These are phyloP conservation scores for Rhizoclosmatium globosum DNA, from an alignment of 192 early-diverging fungal species.

Conservation along the genomic window DNA sequence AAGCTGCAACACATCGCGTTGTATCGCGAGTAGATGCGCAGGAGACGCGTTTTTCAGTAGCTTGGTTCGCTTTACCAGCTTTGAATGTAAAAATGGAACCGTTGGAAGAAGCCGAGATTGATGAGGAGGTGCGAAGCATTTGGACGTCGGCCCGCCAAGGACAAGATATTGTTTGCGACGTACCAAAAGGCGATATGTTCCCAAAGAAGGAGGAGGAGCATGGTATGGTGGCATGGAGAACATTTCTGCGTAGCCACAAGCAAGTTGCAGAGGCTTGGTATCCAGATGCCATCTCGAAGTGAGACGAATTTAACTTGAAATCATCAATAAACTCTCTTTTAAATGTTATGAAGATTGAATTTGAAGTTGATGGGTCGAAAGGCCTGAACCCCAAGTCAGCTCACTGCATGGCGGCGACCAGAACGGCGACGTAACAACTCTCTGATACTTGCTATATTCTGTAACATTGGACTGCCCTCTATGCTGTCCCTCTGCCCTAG, in stretches of 20 bases:
- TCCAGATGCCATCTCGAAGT: no score
- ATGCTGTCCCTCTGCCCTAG: no score
- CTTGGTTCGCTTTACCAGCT: not conserved
- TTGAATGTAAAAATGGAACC: not conserved
- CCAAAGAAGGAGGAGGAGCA: not conserved
- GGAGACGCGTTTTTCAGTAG: not conserved
- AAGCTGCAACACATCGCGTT: constrained; percentile 16
- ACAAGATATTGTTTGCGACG: constrained; percentile 1
- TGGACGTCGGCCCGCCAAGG: not conserved
- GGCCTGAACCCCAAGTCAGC: no score
- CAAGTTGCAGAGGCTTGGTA: not conserved
- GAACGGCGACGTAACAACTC: no score
- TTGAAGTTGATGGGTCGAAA: no score
- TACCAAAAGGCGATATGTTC: constrained; percentile 10
- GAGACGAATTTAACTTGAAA: no score
- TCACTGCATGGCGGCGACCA: no score
- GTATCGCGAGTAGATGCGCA: not conserved
- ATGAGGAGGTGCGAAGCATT: not conserved
- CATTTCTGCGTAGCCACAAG: not conserved
- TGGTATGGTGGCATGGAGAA: not conserved
- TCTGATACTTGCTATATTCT: no score
- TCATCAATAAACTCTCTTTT: no score
- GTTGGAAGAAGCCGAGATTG: not conserved
- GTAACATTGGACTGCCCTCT: no score
- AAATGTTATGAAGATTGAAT: no score